Evolutionary conservation across 169 alveolate genomes (phyloP), one percentile per base, ranked within the genome.

Genomic region (Cryptosporidium viatorum): DNA sequence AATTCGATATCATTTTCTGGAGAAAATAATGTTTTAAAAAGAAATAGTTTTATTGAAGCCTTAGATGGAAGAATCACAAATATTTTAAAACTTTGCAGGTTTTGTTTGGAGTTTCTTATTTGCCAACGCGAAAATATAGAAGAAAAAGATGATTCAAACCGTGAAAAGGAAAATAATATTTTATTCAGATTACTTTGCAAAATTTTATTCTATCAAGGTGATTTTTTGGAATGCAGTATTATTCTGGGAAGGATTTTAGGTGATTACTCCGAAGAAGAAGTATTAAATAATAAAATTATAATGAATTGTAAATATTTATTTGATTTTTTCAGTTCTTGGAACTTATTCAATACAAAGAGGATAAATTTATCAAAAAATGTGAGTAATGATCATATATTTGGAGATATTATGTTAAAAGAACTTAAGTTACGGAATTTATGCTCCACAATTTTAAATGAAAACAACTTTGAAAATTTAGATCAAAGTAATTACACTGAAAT

Each of bases 71-170:
- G 71, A 65, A 60, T 60, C 29, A 43, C 89, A 21, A 70, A 59
- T 39, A 51, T 80, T 62, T 41, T 80, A 31, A 80, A 59, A 65
- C 5, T 67, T 33, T 80, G 60, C n/a, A 80, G 89, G 33, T 80
- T 80, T 33, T 80, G 89, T 29, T 7, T 80, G 41, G 89, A 80
- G 80, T 41, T 26, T 39, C 65, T 80, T 43, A 80, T 80, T 62
- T 80, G 69, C 37, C 6, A 52, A 35, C 10, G 14, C 7, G 89
- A 65, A 59, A 26, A 59, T 60, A 33, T 7, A 29, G 31, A 9
- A 1, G 14, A 14, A 9, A 16, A 48, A 48, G 1, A 2, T 1
- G 10, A 33, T 5, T 18, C 59, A 10, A 31, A n/a, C n/a, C n/a
- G 0, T n/a, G 43, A 50, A 14, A 33, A 21, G 14, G 89, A 65